Evolutionary conservation across 371 early-diverging fungal species (phyloP), one percentile per base, ranked within the genome.

Genomic region (Ordospora colligata): DNA sequence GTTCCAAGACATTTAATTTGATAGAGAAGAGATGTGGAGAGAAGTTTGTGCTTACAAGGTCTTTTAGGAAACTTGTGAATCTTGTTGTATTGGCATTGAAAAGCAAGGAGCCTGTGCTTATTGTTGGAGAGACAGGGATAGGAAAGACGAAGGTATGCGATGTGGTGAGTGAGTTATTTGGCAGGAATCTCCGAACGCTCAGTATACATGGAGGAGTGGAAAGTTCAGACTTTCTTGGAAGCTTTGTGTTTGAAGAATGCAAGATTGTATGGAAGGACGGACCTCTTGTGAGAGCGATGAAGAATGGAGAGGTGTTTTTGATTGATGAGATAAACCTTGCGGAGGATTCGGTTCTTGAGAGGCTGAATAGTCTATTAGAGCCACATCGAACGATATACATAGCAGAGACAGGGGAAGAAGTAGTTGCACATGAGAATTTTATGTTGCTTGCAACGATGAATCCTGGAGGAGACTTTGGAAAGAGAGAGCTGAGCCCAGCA

Each of bases 381-480:
- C 91, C 95, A 1, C 87, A 89, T 49, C 88, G 94, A 51, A 84
- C 89, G 2, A 84, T 98, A 14, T 90, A 92, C 50, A 85, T 99
- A 32, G 91, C 96, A 12, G 99, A 98, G 84, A 93, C 91, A 73
- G 90, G 90, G 58, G 67, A 63, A n/a, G 89, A 90, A 51, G 85
- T 93, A 50, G 83, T 81, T 54, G 93, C 89, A 2, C 83, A 83
- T 23, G 84, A 86, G 3, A 87, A 88, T 3, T 97, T 97, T 87
- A 88, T 89, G 67, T 93, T 98, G 82, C 83, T 96, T 63, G 98
- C 97, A n/a, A 97, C 98, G 1, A 99, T 99, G 99, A 99, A 99
- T 85, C 98, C 98, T 9, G 95, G 96, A 69, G 95, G 94, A 66
- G 97, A 97, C 84, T 94, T 93, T 85, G 98, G 97, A 66, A 99